Base-by-base conservation (phyloP, 2,329 filamentous ascomycete species). In the Cladosporium halotolerans region DNA sequence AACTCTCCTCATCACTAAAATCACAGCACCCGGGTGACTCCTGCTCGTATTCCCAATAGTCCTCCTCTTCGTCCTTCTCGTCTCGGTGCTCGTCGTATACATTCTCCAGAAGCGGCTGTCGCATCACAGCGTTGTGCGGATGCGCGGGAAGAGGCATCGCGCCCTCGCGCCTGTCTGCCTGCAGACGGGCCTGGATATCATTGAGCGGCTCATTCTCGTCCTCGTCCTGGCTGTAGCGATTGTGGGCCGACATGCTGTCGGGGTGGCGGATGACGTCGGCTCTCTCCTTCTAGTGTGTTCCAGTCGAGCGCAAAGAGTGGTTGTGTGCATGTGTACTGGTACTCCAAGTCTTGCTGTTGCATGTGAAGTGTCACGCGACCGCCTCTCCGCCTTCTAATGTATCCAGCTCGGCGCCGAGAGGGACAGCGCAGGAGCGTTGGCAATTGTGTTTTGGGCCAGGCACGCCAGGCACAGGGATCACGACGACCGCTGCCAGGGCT, bases 21-120 rank as follows among this genome's bases (percentile, higher is more conserved):
- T 39, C 19, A 14, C 43, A 53, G 34, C 42, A 46, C 9, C 42
- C 33, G 16, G 19, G 9, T 19, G 10, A 31, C 14, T 34, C 23
- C 34, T 46, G 34, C 18, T 55, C 19, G 9, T 56, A 46, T 9
- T 54, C 47, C 33, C 9, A 10, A 8, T 56, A 47, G 32, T 59
- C 52, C 13, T 59, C 51, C 2, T 55, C 58, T 19, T 48, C 48
- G 8, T 45, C 19, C 11, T 44, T 51, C 40, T 51, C 48, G 31
- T 51, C 40, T 11, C 36, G 18, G 48, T 44, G 28, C 10, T 44
- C 14, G 11, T 51, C 40, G 32, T 31, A 8, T 9, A 4, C 18
- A 23, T 44, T 31, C 13, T 18, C 23, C 9, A 51, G 11, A 8
- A 51, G 47, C 8, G 47, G 47, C 28, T 36, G 47, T 42, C 32